A percentile compares a stretch with the other conserved stretches of the same genome.
Evolutionary conservation across 2,329 filamentous ascomycete genomes (phyloP).

Genomic region (Exophiala xenobiotica): DNA sequence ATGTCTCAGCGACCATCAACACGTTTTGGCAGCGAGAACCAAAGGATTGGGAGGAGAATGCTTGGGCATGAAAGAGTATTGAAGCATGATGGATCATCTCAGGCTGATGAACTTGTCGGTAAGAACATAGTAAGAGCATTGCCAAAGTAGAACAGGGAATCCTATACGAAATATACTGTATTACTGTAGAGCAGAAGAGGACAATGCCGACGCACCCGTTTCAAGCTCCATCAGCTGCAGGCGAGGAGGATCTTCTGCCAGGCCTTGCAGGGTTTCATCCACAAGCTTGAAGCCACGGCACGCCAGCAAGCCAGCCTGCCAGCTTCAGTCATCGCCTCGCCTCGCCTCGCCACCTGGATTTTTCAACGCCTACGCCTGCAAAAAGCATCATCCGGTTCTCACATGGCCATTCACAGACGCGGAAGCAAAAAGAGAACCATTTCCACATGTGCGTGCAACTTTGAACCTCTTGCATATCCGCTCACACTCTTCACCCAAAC

Average conservation of each 20-base stretch:
- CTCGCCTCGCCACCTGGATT: conserved; percentile 6
- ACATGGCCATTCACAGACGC: too few relatives aligned
- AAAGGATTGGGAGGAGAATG: background rate
- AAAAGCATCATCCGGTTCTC: too few relatives aligned
- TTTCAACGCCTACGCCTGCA: too few relatives aligned
- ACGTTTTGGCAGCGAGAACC: background rate
- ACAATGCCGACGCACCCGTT: background rate
- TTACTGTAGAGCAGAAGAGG: too few relatives aligned
- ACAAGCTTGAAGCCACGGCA: background rate
- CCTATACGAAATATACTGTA: too few relatives aligned
- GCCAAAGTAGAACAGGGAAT: too few relatives aligned
- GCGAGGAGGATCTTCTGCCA: background rate
- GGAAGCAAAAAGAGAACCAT: background rate
- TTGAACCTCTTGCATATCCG: conserved; percentile 6
- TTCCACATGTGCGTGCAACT: background rate
- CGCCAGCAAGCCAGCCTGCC: background rate
- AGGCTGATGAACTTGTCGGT: background rate
- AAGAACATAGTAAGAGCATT: too few relatives aligned
- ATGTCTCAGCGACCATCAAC: background rate
- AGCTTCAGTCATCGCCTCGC: background rate
- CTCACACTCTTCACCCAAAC: background rate
- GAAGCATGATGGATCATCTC: background rate
- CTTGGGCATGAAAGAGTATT: background rate
- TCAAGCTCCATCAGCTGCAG: background rate
- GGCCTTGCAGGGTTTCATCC: background rate